Conservation (phyloP, 257 asterid genomes). For the Eucommia ulmoides region DNA sequence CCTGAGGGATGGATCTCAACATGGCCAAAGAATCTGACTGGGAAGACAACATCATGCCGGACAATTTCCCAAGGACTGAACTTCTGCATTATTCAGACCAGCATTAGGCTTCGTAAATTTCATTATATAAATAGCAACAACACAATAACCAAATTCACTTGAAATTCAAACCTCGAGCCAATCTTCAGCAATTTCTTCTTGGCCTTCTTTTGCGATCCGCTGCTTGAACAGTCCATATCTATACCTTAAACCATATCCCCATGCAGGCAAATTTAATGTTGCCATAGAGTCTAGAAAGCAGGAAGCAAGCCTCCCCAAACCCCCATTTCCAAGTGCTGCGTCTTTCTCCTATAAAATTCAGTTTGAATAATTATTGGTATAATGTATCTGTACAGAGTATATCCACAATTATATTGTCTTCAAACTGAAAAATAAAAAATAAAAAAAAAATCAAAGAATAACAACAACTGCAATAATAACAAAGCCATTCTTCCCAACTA, state of each 20-base stretch:
- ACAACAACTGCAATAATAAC: no score
- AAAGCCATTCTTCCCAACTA: no score
- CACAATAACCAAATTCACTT: background rate
- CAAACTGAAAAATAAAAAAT: no score
- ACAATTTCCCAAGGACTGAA: constrained; percentile 98
- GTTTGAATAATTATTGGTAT: constrained; percentile 13
- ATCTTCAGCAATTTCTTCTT: constrained; percentile 88
- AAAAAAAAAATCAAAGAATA: no score
- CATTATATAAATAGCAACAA: constrained; percentile 3
- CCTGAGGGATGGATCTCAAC: constrained; percentile 84
- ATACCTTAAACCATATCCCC: constrained; percentile 99
- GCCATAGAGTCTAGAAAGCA: constrained; percentile 99
- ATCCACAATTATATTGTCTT: no score
- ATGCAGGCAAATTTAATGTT: constrained; percentile 88
- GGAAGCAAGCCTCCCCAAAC: constrained; percentile 98
- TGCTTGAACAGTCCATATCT: constrained; percentile 95
- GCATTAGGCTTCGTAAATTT: constrained; percentile 6
- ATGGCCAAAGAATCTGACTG: constrained; percentile 80
- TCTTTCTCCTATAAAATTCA: constrained; percentile 71
- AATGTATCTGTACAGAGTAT: no score
- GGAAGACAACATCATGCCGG: constrained; percentile 90
- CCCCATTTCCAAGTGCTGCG: constrained; percentile 99
- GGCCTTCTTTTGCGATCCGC: constrained; percentile 69
- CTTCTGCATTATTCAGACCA: constrained; percentile 42
- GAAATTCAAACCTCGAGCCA: constrained; percentile 82